These are phyloP conservation scores for Cucumis cinereus DNA, from an alignment of 306 rosid species.

Conservation along the genomic window DNA sequence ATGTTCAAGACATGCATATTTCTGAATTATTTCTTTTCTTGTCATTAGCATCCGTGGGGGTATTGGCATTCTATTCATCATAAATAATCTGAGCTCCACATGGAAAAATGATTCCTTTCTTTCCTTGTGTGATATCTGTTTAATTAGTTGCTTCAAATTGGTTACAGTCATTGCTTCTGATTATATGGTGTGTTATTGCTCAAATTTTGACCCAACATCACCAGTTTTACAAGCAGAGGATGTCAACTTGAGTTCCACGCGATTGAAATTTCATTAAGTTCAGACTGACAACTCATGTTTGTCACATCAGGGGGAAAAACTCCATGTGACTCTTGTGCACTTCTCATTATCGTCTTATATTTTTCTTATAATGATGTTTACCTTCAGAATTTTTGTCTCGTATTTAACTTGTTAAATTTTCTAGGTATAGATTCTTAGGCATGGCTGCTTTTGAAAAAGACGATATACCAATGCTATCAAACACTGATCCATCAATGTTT, in stretches of 20 bases:
- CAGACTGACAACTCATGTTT: neutral
- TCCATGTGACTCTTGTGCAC: neutral
- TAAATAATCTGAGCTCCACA: neutral
- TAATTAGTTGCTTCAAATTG: neutral
- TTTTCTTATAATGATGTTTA: neutral
- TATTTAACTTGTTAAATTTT: neutral
- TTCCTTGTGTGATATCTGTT: neutral
- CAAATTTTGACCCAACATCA: neutral
- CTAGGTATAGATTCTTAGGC: slow-evolving; percentile 21
- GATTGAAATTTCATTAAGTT: neutral
- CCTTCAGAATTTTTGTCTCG: neutral
- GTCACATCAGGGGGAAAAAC: neutral
- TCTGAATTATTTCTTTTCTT: neutral
- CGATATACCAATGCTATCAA: slow-evolving; percentile 48
- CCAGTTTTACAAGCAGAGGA: neutral
- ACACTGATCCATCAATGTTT: slow-evolving; percentile 13
- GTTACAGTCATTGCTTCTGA: neutral
- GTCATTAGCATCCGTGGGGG: neutral
- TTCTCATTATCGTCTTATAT: neutral
- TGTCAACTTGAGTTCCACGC: neutral
- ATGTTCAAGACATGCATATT: neutral
- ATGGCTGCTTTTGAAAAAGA: slow-evolving; percentile 50
- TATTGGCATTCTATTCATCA: neutral
- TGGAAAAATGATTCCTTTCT: neutral
- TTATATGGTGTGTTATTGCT: neutral